Evolutionary conservation across 208 protist genomes (phyloP), one percentile per base, ranked within the genome.

Genomic region (Trypanosoma vivax): DNA sequence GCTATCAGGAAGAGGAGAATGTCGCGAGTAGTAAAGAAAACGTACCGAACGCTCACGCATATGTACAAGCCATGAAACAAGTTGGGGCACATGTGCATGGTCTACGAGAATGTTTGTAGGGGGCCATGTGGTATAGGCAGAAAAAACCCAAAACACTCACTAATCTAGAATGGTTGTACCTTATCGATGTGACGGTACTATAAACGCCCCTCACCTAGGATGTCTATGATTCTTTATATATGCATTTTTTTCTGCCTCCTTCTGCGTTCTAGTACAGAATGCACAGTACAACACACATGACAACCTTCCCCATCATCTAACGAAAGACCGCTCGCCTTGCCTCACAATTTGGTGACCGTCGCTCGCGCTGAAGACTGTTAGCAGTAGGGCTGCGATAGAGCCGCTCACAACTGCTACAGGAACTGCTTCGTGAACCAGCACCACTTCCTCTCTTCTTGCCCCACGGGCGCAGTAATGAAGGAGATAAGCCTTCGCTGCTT

Each of bases 321-420:
- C 70, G 72, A 57, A 84, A 90, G 3, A 84, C 73, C 5, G 77
- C 57, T 18, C 75, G 82, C 6, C 64, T 72, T 6, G 52, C 54
- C 30, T 55, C 37, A 41, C 43, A 53, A 39, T 25, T 7, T 6
- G 31, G 37, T 27, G 30, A 41, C 35, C 53, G 30, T 37, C 55
- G 54, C 27, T 76, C 58, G 18, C 62, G 67, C 42, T 63, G 55
- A 9, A 70, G 62, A 31, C 79, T 92, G 63, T 73, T 82, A 28
- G 58, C 80, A n/a, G 84, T 88, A 7, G 76, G 50, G 5, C 77
- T 73, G 52, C 60, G 70, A 45, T 84, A 91, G 24, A 91, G 55
- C 9, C 83, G 73, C 43, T 91, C 83, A 38, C 74, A 65, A 30
- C 58, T 59, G 18, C 35, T 28, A 34, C 70, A 55, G 7, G 64